Evolutionary conservation across 495 filamentous ascomycete species (phyloP).

Genomic region (Hamigera avellanea): DNA sequence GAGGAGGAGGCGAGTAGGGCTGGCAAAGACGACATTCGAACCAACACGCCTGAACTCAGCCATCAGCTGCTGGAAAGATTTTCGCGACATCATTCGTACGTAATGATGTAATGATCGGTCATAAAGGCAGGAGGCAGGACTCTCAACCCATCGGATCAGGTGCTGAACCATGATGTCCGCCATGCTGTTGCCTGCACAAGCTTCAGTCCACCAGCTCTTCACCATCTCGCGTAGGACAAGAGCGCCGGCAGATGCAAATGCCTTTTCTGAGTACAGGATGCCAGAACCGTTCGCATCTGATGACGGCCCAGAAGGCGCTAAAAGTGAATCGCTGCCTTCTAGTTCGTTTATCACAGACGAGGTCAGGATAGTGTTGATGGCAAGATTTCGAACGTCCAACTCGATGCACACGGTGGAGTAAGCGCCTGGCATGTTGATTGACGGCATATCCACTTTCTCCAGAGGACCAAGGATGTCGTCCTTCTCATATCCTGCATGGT

Average conservation of each 20-base stretch:
- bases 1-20: conserved; percentile 74
- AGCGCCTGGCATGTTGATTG: conserved; percentile 80
- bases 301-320: conserved; percentile 52
- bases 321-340: conserved; percentile 62
- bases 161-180: conserved; percentile 97
- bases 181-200: conserved; percentile 82
- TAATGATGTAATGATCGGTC: conserved; percentile 96
- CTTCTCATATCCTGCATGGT: conserved; percentile 92
- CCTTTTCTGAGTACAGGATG: conserved; percentile 75
- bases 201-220: conserved; percentile 94
- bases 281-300: conserved; percentile 48
- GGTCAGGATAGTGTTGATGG: conserved; percentile 95
- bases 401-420: conserved; percentile 98
- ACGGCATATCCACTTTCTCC: conserved; percentile 89
- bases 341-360: conserved; percentile 96
- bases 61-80: conserved; percentile 94
- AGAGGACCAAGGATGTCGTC: conserved; percentile 78
- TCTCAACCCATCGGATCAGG: conserved; percentile 93
- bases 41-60: conserved; percentile 92
- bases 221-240: conserved; percentile 94
- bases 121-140: conserved; percentile 82
- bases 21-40: conserved; percentile 87
- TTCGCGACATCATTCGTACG: conserved; percentile 94
- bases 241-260: conserved; percentile 85
- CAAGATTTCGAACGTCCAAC: conserved; percentile 82